Evolutionary conservation across 2,329 filamentous ascomycete species (phyloP), one percentile per base, ranked within the genome.

Genomic region (Microsporum audouinii): DNA sequence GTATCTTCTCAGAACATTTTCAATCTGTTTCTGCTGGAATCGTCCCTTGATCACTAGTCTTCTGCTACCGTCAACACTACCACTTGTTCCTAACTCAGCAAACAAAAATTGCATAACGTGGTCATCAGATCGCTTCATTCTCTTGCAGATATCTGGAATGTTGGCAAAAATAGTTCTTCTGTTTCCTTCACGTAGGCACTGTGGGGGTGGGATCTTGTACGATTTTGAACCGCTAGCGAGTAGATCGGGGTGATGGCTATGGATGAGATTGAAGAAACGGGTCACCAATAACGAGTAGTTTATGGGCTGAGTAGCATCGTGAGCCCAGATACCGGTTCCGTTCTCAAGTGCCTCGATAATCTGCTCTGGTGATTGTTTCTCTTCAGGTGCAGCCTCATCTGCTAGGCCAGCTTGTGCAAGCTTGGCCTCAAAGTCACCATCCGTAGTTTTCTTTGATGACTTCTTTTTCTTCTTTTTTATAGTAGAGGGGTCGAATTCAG

Each of bases 121-220:
- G 78, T 99, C 94, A 73, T 97, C 92, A 65, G 89, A 91, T 76
- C 94, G 86, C 86, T 99, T 99, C 91, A 99, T 97, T 71, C 92
- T 86, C 84, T 96, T 96, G 84, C 91, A 95, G 71, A 99, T 97
- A 75, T 99, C 94, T 74, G 90, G 85, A 72, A 99, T 94, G 81
- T 99, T 99, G 81, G 92, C 94, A 72, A 99, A 99, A 72, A 99
- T 96, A 65, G 94, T 99, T 87, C 95, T 95, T 85, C 96, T 95
- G 86, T 99, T 99, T 75, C 94, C 94, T 91, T 99, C 94, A 79
- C 94, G 91, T 73, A 97, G 85, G 79, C 94, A 97, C 81, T 99
- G 94, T 58, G 94, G 94, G 59, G 94, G 94, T 59, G 94, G 94
- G 69, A 99, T 99, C 85, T 97, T 97, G 85, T 97, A 99, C 77